Evolutionary conservation across 495 filamentous ascomycete species (phyloP).

Genomic region (Penicillium bovifimosum): DNA sequence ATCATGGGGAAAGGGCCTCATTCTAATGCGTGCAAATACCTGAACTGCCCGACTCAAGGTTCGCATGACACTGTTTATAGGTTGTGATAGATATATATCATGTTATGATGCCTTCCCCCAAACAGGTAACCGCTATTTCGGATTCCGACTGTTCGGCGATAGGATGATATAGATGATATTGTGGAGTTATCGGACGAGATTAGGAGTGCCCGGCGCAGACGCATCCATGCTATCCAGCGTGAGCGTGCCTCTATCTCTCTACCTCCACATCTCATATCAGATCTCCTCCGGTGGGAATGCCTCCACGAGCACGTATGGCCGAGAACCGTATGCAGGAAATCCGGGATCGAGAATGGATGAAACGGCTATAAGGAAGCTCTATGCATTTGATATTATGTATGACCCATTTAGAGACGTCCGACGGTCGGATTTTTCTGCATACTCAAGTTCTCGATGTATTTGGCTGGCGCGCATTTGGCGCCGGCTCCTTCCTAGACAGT

Average conservation of each 20-base stretch:
- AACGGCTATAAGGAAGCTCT: background rate
- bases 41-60: too few relatives aligned
- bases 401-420: background rate
- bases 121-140: background rate
- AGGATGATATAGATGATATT: conserved; percentile 84
- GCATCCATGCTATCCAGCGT: conserved; percentile 75
- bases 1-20: too few relatives aligned
- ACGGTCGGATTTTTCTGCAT: too few relatives aligned
- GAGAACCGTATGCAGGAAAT: conserved; percentile 9
- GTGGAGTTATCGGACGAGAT: too few relatives aligned
- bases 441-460: too few relatives aligned
- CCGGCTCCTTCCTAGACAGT: too few relatives aligned
- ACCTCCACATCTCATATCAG: too few relatives aligned
- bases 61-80: too few relatives aligned
- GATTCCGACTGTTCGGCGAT: conserved; percentile 14
- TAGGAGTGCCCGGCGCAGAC: conserved; percentile 64
- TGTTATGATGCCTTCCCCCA: conserved; percentile 43
- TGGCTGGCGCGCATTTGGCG: too few relatives aligned
- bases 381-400: background rate
- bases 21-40: too few relatives aligned
- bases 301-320: conserved; percentile 10
- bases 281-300: conserved; percentile 7
- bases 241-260: conserved; percentile 49
- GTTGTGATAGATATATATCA: too few relatives aligned
- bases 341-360: conserved; percentile 24